Conservation (phyloP, 2,329 filamentous ascomycete species). For the Anisogramma anomala region DNA sequence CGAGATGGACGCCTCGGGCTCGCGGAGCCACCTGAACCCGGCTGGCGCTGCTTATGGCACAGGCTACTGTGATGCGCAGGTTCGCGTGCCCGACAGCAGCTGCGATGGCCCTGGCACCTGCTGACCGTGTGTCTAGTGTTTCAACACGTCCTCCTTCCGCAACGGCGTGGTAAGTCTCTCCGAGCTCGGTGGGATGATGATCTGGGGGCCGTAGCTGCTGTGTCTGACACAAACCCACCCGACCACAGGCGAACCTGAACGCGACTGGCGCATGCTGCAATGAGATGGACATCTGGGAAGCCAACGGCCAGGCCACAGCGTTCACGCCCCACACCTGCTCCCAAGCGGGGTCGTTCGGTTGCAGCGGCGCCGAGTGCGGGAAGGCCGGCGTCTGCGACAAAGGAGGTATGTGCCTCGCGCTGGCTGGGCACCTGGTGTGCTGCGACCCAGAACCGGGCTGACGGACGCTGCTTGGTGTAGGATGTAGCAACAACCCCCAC, state of each 20-base stretch:
- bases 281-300: conserved; percentile 37
- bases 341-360: conserved; percentile 25
- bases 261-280: conserved; percentile 31
- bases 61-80: conserved; percentile 46
- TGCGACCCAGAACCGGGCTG: background rate
- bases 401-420: background rate
- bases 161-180: conserved; percentile 22
- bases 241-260: conserved; percentile 28
- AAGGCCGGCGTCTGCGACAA: conserved; percentile 22
- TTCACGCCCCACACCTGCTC: conserved; percentile 32
- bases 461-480: conserved; percentile 3
- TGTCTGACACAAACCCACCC: background rate
- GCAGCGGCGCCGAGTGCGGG: conserved; percentile 21
- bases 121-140: background rate
- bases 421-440: background rate
- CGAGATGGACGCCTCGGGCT: conserved; percentile 49
- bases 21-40: conserved; percentile 36
- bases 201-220: no score
- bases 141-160: conserved; percentile 18
- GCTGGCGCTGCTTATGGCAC: conserved; percentile 46
- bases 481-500: conserved; percentile 27
- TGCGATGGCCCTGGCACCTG: background rate
- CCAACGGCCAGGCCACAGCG: conserved; percentile 27
- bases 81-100: conserved; percentile 22
- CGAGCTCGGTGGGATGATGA: conserved; percentile 18